Evolutionary conservation across 1,284 basidiomycete species (phyloP).

Genomic region (Moesziomyces antarcticus): DNA sequence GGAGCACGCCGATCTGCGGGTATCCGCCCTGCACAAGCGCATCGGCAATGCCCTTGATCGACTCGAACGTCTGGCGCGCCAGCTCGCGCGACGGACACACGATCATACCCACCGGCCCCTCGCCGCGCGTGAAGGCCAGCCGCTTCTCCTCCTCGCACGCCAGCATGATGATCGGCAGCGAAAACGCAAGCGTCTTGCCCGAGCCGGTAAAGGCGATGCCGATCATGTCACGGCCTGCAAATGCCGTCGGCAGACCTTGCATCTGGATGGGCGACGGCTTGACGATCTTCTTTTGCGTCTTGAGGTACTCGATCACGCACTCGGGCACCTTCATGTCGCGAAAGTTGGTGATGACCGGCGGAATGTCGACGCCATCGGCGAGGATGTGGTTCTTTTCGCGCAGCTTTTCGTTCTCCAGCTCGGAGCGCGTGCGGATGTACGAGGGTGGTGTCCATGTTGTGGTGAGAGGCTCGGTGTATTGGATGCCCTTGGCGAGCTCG

Average conservation of each 20-base stretch:
- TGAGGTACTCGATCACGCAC: constrained; percentile 82
- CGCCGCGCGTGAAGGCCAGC: constrained; percentile 87
- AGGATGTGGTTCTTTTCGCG: constrained; percentile 92
- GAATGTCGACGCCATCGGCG: constrained; percentile 89
- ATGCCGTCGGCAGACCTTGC: constrained; percentile 92
- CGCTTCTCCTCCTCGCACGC: constrained; percentile 82
- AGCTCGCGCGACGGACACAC: constrained; percentile 74
- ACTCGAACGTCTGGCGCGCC: constrained; percentile 87
- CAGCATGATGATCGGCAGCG: constrained; percentile 75
- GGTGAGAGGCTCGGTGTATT: constrained; percentile 86
- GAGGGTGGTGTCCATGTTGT: constrained; percentile 90
- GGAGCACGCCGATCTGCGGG: constrained; percentile 77
- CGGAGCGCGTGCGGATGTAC: constrained; percentile 79
- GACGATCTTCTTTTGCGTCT: constrained; percentile 81
- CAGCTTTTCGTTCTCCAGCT: constrained; percentile 78
- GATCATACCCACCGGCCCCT: constrained; percentile 94
- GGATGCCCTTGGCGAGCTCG: constrained; percentile 91
- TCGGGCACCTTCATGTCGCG: constrained; percentile 96
- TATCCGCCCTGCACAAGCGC: constrained; percentile 85
- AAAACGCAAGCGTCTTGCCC: constrained; percentile 70
- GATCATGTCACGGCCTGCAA: constrained; percentile 70
- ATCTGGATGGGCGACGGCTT: constrained; percentile 95
- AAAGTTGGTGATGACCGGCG: constrained; percentile 92
- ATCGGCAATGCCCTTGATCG: constrained; percentile 84
- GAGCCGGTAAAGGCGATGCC: constrained; percentile 71